Evolutionary conservation across 257 asterid species (phyloP).

Genomic region (Schizonepeta tenuifolia): DNA sequence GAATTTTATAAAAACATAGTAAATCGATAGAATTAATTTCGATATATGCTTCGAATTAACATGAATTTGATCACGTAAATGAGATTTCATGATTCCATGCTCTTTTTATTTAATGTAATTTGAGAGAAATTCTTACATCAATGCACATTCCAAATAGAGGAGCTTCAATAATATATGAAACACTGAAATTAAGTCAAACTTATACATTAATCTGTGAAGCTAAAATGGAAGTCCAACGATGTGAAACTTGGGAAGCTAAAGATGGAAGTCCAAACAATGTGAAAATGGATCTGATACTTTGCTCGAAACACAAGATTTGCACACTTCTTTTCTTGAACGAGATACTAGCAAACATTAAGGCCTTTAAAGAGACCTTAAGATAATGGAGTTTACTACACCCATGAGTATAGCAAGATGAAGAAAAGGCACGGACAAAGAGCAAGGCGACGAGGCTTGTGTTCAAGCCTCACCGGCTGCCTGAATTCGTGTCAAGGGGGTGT

Average conservation of each 20-base stretch:
- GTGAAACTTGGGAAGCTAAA: background rate
- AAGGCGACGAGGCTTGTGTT: constrained; percentile 8
- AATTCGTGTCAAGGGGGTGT: constrained; percentile 36
- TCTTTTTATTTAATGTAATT: background rate
- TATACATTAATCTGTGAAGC: background rate
- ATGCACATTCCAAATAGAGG: background rate
- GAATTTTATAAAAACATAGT: background rate
- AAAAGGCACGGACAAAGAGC: background rate
- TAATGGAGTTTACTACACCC: background rate
- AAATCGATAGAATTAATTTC: background rate
- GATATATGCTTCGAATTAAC: background rate
- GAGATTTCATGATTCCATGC: background rate
- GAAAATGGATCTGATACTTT: constrained; percentile 46
- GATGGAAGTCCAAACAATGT: constrained; percentile 17
- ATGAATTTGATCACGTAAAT: background rate
- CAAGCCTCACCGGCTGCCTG: constrained; percentile 34
- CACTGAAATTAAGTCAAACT: constrained; percentile 4
- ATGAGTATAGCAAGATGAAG: constrained; percentile 5
- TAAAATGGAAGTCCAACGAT: constrained; percentile 6
- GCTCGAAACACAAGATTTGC: constrained; percentile 33
- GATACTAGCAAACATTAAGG: background rate
- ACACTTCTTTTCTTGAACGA: constrained; percentile 20
- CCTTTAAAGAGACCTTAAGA: background rate
- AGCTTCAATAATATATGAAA: background rate
- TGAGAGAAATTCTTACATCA: no score